phyloP scores from a whole-genome alignment of 1,284 basidiomycete genomes.

The Vanrija sp. region DNA sequence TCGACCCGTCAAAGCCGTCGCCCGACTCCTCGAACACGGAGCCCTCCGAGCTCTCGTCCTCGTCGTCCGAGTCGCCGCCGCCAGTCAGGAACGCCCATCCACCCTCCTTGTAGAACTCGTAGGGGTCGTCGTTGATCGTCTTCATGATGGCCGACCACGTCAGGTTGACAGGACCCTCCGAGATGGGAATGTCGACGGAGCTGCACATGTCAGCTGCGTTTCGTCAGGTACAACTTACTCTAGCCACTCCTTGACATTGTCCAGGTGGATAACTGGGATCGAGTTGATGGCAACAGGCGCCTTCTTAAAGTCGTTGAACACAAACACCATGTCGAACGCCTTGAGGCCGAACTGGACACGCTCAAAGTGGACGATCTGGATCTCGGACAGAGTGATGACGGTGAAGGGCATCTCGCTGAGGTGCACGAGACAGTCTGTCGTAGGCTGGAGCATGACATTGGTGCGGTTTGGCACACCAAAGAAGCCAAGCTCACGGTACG shows the following conservation, averaged over 20 bases:
- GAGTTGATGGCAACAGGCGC: slow-evolving; percentile 91
- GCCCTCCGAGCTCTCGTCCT: slow-evolving; percentile 66
- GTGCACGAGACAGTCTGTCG: slow-evolving; percentile 94
- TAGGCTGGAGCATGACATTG: slow-evolving; percentile 90
- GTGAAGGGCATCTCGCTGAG: slow-evolving; percentile 94
- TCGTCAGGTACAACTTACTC: slow-evolving; percentile 60
- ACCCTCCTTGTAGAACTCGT: slow-evolving; percentile 92
- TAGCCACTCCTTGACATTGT: slow-evolving; percentile 97
- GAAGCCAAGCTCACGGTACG: slow-evolving; percentile 95
- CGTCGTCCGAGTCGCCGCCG: slow-evolving; percentile 64
- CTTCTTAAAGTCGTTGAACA: slow-evolving; percentile 95
- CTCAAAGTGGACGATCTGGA: slow-evolving; percentile 95
- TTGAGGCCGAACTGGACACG: slow-evolving; percentile 95
- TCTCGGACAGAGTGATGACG: slow-evolving; percentile 88
- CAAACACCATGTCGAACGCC: slow-evolving; percentile 95
- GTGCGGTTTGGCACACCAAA: slow-evolving; percentile 95
- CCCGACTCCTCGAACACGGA: slow-evolving; percentile 65
- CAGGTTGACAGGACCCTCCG: slow-evolving; percentile 94
- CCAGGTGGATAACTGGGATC: slow-evolving; percentile 82
- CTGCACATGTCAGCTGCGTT: slow-evolving; percentile 49
- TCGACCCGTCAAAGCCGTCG: slow-evolving; percentile 30
- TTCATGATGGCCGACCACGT: slow-evolving; percentile 99
- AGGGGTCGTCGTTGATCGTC: slow-evolving; percentile 90
- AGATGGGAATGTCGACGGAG: slow-evolving; percentile 93
- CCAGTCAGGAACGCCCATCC: slow-evolving; percentile 91